Evolutionary conservation across 176 grass and related monocot species (phyloP).

Genomic region (Triticum dicoccoides): DNA sequence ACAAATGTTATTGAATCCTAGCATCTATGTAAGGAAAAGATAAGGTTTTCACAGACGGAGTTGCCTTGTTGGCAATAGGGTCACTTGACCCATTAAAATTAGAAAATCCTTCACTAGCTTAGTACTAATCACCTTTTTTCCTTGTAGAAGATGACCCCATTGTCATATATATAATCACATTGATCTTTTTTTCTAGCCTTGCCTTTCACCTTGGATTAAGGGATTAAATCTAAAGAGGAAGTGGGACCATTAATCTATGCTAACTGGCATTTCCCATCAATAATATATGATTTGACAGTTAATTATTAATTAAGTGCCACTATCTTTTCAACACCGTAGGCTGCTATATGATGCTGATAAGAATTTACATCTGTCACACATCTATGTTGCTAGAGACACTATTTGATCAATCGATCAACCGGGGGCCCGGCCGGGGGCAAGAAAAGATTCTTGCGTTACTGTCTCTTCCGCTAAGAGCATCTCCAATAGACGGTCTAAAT

Average conservation of each 20-base stretch:
- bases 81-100: no score
- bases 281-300: background rate
- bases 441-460: background rate
- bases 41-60: no score
- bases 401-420: background rate
- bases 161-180: no score
- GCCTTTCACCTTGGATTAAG: background rate
- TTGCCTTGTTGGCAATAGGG: no score
- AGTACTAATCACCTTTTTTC: no score
- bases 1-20: no score
- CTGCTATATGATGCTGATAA: background rate
- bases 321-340: conserved; percentile 8
- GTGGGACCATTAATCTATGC: background rate
- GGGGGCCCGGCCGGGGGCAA: background rate
- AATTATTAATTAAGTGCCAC: conserved; percentile 1
- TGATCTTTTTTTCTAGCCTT: no score
- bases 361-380: background rate
- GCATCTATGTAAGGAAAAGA: no score
- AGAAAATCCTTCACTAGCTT: no score
- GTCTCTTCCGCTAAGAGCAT: background rate
- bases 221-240: background rate
- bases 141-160: no score
- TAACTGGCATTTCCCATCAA: background rate
- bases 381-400: background rate
- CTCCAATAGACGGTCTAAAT: no score